A percentile compares a stretch with the other conserved stretches of the same genome.
These are phyloP conservation scores for Glycine latifolia DNA, from an alignment of 306 rosid genomes.

Conservation along the genomic window DNA sequence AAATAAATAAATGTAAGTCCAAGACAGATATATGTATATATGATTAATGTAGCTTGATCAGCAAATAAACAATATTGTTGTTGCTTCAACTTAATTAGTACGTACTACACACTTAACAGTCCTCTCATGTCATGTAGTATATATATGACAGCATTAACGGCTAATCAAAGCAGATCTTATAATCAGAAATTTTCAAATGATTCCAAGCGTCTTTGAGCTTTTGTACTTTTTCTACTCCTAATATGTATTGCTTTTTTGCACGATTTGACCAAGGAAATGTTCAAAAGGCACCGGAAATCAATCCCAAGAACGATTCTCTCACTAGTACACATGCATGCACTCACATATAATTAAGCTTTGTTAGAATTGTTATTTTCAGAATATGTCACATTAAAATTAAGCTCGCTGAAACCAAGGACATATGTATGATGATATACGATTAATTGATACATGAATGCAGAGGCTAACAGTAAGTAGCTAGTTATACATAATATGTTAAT, in stretches of 20 bases:
- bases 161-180: not conserved
- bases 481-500: not conserved
- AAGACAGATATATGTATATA: too few relatives aligned
- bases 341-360: not conserved
- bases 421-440: too few relatives aligned
- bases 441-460: slow-evolving; percentile 3
- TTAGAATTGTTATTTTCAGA: not conserved
- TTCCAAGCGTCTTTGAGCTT: not conserved
- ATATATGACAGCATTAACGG: not conserved
- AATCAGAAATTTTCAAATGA: not conserved
- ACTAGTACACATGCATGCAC: not conserved
- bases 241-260: not conserved
- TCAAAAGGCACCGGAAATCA: not conserved
- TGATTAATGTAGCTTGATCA: too few relatives aligned
- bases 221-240: not conserved
- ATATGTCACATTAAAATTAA: not conserved
- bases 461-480: slow-evolving; percentile 1
- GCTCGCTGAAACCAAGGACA: too few relatives aligned
- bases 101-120: not conserved
- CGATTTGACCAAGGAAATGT: not conserved
- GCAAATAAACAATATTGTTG: too few relatives aligned
- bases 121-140: not conserved
- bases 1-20: not conserved
- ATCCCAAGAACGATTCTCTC: not conserved
- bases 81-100: not conserved